A percentile compares a stretch with the other conserved stretches of the same genome.
Evolutionary conservation across 306 rosid species (phyloP).

Genomic region (Medicago arabica): DNA sequence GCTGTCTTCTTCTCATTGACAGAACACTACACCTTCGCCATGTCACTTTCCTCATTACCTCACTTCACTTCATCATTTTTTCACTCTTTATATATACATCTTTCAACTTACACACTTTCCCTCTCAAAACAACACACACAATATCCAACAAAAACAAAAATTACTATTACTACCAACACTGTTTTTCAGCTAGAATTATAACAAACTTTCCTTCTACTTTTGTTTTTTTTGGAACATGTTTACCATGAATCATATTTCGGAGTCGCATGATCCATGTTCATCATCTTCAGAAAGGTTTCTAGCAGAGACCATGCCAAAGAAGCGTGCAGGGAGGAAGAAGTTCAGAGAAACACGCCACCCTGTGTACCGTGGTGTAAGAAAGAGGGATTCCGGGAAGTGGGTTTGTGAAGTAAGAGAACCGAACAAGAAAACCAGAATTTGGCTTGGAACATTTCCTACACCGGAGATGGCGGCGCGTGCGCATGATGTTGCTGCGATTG

Average conservation of each 20-base stretch:
- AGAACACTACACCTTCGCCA: neutral
- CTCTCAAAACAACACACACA: conserved; percentile 16
- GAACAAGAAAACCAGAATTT: conserved; percentile 71
- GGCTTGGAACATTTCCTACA: conserved; percentile 73
- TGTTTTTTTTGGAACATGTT: conserved; percentile 47
- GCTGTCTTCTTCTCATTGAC: conserved; percentile 49
- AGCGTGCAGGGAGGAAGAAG: conserved; percentile 93
- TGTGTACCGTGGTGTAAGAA: conserved; percentile 73
- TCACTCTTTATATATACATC: neutral
- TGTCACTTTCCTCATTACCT: neutral
- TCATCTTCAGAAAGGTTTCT: conserved; percentile 46
- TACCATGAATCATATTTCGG: conserved; percentile 19
- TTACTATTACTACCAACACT: neutral
- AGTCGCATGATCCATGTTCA: conserved; percentile 6
- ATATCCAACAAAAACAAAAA: neutral
- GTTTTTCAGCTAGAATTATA: neutral
- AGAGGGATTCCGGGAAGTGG: conserved; percentile 89
- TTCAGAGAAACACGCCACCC: conserved; percentile 94
- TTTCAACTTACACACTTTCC: conserved; percentile 39
- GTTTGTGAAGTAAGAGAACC: conserved; percentile 92
- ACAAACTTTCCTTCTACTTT: neutral
- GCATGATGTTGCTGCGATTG: conserved; percentile 83
- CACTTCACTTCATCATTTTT: neutral
- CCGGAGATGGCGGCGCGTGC: conserved; percentile 96
- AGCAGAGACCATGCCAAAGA: conserved; percentile 77